Percentiles rank a stretch among this genome's conserved stretches.
Conservation (phyloP, 768 basidiomycete genomes). For the Clathrus columnatus region DNA sequence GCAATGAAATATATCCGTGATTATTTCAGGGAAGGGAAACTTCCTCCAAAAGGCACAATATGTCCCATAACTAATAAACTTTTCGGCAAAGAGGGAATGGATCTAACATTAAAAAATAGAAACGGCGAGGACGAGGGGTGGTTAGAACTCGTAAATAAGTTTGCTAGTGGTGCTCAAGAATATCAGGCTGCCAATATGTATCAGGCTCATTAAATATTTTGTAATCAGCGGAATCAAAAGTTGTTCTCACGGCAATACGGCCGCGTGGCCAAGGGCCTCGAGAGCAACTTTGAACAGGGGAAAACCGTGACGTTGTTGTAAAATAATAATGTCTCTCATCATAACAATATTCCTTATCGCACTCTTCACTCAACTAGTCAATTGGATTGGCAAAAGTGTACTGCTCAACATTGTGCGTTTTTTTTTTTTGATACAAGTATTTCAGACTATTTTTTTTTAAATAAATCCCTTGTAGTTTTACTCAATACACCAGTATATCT, state of each 20-base stretch:
- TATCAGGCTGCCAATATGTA: too few relatives aligned
- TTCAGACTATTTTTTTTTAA: neutral
- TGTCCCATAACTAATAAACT: conserved; percentile 15
- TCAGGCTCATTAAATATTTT: too few relatives aligned
- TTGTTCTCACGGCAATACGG: too few relatives aligned
- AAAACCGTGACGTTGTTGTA: too few relatives aligned
- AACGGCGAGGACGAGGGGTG: too few relatives aligned
- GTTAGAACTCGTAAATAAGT: too few relatives aligned
- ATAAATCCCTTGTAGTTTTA: conserved; percentile 62
- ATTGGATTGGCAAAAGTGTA: conserved; percentile 84
- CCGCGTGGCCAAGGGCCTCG: too few relatives aligned
- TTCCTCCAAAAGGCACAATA: conserved; percentile 18
- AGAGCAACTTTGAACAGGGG: too few relatives aligned
- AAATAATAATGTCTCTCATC: conserved; percentile 68
- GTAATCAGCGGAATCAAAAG: too few relatives aligned
- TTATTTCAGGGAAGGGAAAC: conserved; percentile 20
- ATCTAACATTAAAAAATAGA: too few relatives aligned
- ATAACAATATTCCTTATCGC: conserved; percentile 76
- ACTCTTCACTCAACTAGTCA: conserved; percentile 72
- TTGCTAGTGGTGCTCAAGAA: too few relatives aligned
- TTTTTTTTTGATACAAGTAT: conserved; percentile 5
- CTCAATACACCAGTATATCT: conserved; percentile 55
- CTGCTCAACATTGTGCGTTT: conserved; percentile 68
- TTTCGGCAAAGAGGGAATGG: too few relatives aligned
- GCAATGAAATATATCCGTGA: conserved; percentile 17